phyloP scores from a whole-genome alignment of 257 asterid genomes.

The Agastache rugosa region DNA sequence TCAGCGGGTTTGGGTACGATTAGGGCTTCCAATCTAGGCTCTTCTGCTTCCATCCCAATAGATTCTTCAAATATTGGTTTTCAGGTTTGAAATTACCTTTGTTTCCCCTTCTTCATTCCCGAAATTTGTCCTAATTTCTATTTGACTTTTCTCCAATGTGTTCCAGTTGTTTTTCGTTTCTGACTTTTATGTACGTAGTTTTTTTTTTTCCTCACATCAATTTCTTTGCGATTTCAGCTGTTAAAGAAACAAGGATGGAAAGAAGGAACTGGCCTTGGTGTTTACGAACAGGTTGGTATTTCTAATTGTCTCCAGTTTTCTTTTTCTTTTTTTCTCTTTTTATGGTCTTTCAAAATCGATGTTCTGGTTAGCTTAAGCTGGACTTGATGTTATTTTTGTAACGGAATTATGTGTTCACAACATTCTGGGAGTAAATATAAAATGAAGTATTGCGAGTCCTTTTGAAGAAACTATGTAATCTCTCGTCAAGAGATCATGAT shows the following conservation, averaged over 20 bases:
- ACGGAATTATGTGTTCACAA: background rate
- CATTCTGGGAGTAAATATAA: slow-evolving; percentile 12
- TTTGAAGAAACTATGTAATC: background rate
- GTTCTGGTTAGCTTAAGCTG: background rate
- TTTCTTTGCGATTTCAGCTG: slow-evolving; percentile 50
- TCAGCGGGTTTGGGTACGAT: slow-evolving; percentile 44
- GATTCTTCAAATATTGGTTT: slow-evolving; percentile 63
- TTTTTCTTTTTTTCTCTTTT: background rate
- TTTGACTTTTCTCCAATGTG: background rate
- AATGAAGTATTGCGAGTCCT: background rate
- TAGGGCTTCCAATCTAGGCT: slow-evolving; percentile 28
- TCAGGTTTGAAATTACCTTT: slow-evolving; percentile 38
- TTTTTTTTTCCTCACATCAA: background rate
- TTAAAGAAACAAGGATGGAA: slow-evolving; percentile 95
- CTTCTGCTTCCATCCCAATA: slow-evolving; percentile 54
- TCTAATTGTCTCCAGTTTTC: background rate
- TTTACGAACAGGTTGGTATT: slow-evolving; percentile 66
- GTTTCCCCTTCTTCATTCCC: background rate
- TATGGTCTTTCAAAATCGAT: background rate
- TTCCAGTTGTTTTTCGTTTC: slow-evolving; percentile 5
- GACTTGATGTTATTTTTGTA: background rate
- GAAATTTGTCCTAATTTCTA: background rate
- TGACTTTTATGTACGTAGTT: background rate
- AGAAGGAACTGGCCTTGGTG: slow-evolving; percentile 90
- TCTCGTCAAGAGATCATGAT: background rate